Conservation (phyloP, 176 grass and related monocot genomes). For the Themeda triandra region DNA sequence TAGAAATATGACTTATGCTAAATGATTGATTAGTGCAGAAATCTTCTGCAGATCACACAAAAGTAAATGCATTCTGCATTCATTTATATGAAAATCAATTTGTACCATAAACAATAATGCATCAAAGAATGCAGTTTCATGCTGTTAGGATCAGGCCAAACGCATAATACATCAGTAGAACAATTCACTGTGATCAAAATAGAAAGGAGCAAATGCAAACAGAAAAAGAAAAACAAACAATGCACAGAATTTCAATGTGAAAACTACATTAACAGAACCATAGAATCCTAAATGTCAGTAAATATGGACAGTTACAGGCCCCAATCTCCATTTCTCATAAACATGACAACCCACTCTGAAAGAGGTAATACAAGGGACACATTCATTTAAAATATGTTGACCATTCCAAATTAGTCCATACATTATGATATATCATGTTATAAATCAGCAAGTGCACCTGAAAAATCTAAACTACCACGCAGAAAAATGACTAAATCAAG, state of each 20-base stretch:
- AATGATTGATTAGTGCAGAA: not conserved
- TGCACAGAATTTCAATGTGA: not conserved
- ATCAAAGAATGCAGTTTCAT: not conserved
- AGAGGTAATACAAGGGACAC: not conserved
- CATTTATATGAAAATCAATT: not conserved
- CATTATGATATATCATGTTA: not conserved
- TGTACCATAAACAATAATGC: not conserved
- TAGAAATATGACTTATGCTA: not conserved
- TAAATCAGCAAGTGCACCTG: not conserved
- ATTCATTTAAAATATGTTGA: not conserved
- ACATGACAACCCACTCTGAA: not conserved
- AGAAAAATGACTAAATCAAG: not conserved
- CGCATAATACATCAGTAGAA: not conserved
- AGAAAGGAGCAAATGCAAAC: not conserved
- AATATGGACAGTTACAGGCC: not conserved
- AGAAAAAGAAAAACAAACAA: not conserved
- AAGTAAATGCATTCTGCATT: not conserved
- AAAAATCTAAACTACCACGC: not conserved
- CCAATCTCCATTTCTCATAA: not conserved
- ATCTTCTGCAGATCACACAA: not conserved
- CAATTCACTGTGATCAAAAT: not conserved
- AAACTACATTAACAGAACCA: not conserved
- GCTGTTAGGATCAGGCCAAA: not conserved
- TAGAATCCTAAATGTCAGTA: not conserved
- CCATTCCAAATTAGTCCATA: not conserved